Conservation (phyloP, 2,329 filamentous ascomycete species). For the Verticillium nubilum region DNA sequence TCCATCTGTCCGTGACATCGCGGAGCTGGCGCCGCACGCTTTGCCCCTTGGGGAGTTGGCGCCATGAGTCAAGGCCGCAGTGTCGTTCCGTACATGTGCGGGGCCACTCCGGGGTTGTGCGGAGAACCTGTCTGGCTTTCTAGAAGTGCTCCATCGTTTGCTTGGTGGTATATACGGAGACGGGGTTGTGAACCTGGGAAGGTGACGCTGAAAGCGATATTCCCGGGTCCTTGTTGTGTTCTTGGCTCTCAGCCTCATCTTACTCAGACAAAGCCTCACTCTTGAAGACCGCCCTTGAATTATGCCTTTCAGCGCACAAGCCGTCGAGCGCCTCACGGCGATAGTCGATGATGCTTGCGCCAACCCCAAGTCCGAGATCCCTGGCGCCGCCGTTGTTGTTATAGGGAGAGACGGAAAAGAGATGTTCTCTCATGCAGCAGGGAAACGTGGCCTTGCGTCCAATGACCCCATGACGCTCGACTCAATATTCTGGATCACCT, state of each 20-base stretch:
- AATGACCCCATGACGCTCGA: slow-evolving; percentile 53
- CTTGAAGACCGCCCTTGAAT: too few relatives aligned
- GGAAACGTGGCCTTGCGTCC: slow-evolving; percentile 35
- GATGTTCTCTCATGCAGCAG: slow-evolving; percentile 41
- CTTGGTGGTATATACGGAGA: too few relatives aligned
- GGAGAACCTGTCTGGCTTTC: too few relatives aligned
- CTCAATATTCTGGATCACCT: slow-evolving; percentile 54
- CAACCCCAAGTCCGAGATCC: slow-evolving; percentile 32
- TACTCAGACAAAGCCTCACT: too few relatives aligned
- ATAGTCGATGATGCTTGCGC: slow-evolving; percentile 30
- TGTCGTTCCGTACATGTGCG: too few relatives aligned
- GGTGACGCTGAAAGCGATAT: too few relatives aligned
- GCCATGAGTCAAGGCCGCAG: too few relatives aligned
- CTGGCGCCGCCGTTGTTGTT: slow-evolving; percentile 38
- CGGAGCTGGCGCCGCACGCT: background rate
- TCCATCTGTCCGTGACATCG: background rate
- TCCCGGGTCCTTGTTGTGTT: too few relatives aligned
- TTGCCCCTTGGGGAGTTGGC: background rate
- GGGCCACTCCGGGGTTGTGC: too few relatives aligned
- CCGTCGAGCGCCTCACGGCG: slow-evolving; percentile 4
- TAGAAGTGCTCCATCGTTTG: too few relatives aligned
- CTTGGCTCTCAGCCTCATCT: too few relatives aligned
- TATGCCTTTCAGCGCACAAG: slow-evolving; percentile 7
- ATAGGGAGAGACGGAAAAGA: slow-evolving; percentile 42
- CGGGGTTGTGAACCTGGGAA: too few relatives aligned